Evolutionary conservation across 2,329 filamentous ascomycete genomes (phyloP).

Genomic region (Rhynchosporium secalis): DNA sequence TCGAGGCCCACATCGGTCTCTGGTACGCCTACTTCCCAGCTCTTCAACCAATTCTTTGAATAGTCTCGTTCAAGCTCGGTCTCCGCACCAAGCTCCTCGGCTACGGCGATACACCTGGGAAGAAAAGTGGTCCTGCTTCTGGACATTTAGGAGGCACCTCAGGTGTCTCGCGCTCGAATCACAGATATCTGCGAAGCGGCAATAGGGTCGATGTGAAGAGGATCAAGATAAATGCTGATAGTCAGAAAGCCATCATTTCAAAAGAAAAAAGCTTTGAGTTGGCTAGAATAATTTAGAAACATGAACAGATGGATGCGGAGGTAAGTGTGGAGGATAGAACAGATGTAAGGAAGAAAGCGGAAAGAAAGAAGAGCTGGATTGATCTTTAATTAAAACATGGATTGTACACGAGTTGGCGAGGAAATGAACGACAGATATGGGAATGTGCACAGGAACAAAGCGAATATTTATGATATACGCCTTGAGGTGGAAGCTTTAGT

Average conservation of each 20-base stretch:
- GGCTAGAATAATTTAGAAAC: not conserved
- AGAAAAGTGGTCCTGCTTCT: not conserved
- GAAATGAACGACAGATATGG: no score
- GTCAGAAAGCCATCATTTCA: conserved; percentile 14
- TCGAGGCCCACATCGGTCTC: conserved; percentile 46
- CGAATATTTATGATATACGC: no score
- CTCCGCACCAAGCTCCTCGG: conserved; percentile 17
- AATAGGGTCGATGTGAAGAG: conserved; percentile 3
- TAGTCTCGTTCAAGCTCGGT: conserved; percentile 37
- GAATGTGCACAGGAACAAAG: no score
- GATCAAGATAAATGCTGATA: conserved; percentile 10
- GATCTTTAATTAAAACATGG: conserved; percentile 1
- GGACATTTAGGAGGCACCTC: not conserved
- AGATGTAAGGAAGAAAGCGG: not conserved
- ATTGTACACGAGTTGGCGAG: no score
- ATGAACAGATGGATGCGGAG: conserved; percentile 10
- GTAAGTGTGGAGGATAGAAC: conserved; percentile 5
- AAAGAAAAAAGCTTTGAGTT: conserved; percentile 14
- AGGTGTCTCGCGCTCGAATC: conserved; percentile 10
- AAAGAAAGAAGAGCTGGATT: conserved; percentile 8
- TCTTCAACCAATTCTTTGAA: conserved; percentile 44
- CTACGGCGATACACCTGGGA: conserved; percentile 15
- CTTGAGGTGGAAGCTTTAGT: no score
- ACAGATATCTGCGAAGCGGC: conserved; percentile 13
- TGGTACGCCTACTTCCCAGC: conserved; percentile 47